Evolutionary conservation across 1,139 yeast species (phyloP).

Genomic region (Pneumocystis canis): DNA sequence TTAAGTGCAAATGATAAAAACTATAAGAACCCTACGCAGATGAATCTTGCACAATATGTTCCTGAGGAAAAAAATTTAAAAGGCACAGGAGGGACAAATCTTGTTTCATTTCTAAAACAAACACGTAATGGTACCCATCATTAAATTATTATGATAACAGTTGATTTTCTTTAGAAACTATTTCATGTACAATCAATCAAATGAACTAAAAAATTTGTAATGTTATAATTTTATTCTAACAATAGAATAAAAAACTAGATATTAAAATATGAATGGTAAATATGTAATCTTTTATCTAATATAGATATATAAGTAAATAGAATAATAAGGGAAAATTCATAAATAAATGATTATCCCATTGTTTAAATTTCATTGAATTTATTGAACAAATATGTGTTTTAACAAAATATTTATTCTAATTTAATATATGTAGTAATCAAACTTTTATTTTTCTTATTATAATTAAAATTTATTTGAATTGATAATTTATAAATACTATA

Average conservation of each 20-base stretch:
- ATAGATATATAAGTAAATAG: not conserved
- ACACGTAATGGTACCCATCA: constrained; percentile 53
- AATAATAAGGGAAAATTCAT: not conserved
- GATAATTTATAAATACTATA: not conserved
- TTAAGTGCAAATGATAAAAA: constrained; percentile 17
- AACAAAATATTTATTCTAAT: too few species aligned
- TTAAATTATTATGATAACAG: too few species aligned
- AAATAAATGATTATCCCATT: too few species aligned
- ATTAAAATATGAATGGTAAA: not conserved
- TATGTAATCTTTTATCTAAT: not conserved
- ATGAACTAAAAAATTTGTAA: too few species aligned
- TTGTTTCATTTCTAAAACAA: constrained; percentile 82
- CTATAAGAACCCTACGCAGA: not conserved
- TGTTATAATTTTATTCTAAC: not conserved
- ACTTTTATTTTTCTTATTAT: too few species aligned
- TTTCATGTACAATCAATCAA: not conserved
- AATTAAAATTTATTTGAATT: too few species aligned
- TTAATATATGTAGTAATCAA: too few species aligned
- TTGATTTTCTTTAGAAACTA: not conserved
- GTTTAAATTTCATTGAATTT: not conserved
- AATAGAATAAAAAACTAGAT: too few species aligned
- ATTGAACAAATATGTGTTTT: not conserved
- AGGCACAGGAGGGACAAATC: constrained; percentile 91
- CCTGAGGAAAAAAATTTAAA: constrained; percentile 33
- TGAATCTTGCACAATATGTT: constrained; percentile 17